Percentiles rank a stretch among this genome's conserved stretches.
phyloP scores from a whole-genome alignment of 2,329 filamentous ascomycete genomes.

The Ilyonectria destructans region DNA sequence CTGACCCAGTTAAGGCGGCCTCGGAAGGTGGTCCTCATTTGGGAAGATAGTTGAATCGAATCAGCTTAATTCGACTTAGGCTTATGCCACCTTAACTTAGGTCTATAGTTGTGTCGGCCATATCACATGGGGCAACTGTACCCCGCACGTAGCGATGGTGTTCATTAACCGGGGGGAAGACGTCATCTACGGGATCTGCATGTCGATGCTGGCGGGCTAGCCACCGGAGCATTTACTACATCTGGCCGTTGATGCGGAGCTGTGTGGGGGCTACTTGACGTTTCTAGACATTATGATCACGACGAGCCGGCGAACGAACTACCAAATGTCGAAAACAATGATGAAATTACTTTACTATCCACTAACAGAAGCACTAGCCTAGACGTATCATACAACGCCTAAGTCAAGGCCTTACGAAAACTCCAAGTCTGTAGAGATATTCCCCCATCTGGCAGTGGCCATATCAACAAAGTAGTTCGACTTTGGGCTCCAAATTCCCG shows the following conservation, averaged over 20 bases:
- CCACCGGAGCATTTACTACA: too few relatives aligned
- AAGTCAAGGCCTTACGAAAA: conserved; percentile 9
- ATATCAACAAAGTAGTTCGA: conserved; percentile 51
- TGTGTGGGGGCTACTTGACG: too few relatives aligned
- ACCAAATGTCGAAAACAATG: too few relatives aligned
- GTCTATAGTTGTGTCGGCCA: neutral
- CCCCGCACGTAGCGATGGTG: neutral
- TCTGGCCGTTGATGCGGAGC: too few relatives aligned
- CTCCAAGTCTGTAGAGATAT: conserved; percentile 47
- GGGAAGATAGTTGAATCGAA: conserved; percentile 10
- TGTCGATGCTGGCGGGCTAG: neutral
- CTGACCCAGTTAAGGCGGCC: neutral
- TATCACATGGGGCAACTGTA: neutral
- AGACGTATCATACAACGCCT: too few relatives aligned
- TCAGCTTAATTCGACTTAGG: neutral
- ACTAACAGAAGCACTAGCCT: too few relatives aligned
- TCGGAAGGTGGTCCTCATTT: conserved; percentile 42
- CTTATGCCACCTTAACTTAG: too few relatives aligned
- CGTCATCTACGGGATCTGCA: neutral
- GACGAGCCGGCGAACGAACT: too few relatives aligned
- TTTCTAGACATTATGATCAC: too few relatives aligned
- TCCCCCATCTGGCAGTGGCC: conserved; percentile 51
- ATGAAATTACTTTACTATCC: too few relatives aligned
- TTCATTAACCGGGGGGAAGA: neutral
- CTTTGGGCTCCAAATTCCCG: conserved; percentile 53